Base-by-base conservation (phyloP, 805 yeast species). In the Blastobotrys robertii region DNA sequence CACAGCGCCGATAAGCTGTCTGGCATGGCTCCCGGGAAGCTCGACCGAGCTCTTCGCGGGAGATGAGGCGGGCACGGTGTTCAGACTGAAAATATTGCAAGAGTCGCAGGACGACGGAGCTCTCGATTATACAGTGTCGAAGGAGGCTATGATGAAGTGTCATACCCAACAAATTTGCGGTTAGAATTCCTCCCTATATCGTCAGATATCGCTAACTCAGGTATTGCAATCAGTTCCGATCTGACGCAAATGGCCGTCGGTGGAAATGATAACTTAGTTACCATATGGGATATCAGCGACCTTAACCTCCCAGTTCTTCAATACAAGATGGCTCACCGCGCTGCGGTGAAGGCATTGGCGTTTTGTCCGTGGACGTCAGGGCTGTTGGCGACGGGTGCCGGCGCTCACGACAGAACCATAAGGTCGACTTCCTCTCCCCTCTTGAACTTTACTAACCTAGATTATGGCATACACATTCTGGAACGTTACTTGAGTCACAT, bases 361-460 rank as follows among this genome's bases (percentile, higher is more conserved):
- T 88, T 76, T 53, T 88, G 96, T 57, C 97, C 97, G 0, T 87
- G 96, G 96, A 72, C 85, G 13, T 76, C 76, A 10, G 70, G 81
- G 2, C 62, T 88, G 7, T 59, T 88, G 30, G 96, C 90, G 1
- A 86, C 96, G 0, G 97, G 97, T 0, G 96, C 92, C 2, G 97
- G 97, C 0, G 75, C 81, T 14, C 79, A 77, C 52, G 97, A 88
- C 58, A 66, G 88, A 40, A 72, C 72, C n/a, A 74, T 87, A 8
- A 11, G 43, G 34, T 31, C 6, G 14, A 4, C 14, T 31, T 19
- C 4, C 25, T 19, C 25, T 19, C 25, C 25, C 6, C 25, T n/a
- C 4, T 19, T 19, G 25, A 19, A 4, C 14, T 4, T 31, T 3
- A 31, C 13, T 13, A 12, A n/a, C 14, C 7, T 7, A 61, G 88